Conservation (phyloP, 2,329 filamentous ascomycete species). For the Didymella segeticola region DNA sequence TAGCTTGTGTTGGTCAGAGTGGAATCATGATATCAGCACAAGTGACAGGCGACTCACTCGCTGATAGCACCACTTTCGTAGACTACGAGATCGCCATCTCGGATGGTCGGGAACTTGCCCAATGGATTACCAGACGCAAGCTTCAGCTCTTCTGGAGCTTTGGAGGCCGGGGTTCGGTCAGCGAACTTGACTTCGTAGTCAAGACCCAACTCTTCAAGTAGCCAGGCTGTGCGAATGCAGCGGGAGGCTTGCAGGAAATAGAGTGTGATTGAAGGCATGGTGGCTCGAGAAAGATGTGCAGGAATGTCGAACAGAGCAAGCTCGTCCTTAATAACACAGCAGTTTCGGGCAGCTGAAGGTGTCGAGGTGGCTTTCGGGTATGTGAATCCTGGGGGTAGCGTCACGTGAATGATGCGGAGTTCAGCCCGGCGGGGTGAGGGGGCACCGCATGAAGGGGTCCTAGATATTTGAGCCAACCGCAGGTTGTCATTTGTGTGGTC, state of each 20-base stretch:
- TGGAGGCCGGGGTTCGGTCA: constrained; percentile 47
- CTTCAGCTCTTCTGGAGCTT: constrained; percentile 54
- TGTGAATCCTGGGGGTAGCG: constrained; percentile 2
- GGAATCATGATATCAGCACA: not conserved
- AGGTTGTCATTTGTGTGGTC: not conserved
- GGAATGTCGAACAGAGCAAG: not conserved
- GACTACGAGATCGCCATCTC: constrained; percentile 51
- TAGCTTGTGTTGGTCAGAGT: constrained; percentile 45
- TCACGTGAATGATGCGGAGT: constrained; percentile 19
- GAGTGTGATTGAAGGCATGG: constrained; percentile 49
- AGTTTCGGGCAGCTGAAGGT: not conserved
- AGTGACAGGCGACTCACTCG: constrained; percentile 43
- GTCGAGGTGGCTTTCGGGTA: not conserved
- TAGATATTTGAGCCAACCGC: constrained; percentile 3
- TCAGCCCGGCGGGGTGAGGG: constrained; percentile 17
- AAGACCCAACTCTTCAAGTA: constrained; percentile 54
- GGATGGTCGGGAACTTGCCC: constrained; percentile 56
- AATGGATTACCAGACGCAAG: constrained; percentile 49
- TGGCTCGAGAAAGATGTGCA: not conserved
- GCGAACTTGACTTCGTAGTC: constrained; percentile 52
- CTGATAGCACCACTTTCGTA: constrained; percentile 57
- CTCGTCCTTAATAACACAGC: not conserved
- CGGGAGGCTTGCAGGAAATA: constrained; percentile 58
- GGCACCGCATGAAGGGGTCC: constrained; percentile 4
- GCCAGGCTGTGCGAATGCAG: constrained; percentile 55